These are phyloP conservation scores for Malassezia globosa DNA, from an alignment of 1,284 basidiomycete genomes.

Conservation along the genomic window DNA sequence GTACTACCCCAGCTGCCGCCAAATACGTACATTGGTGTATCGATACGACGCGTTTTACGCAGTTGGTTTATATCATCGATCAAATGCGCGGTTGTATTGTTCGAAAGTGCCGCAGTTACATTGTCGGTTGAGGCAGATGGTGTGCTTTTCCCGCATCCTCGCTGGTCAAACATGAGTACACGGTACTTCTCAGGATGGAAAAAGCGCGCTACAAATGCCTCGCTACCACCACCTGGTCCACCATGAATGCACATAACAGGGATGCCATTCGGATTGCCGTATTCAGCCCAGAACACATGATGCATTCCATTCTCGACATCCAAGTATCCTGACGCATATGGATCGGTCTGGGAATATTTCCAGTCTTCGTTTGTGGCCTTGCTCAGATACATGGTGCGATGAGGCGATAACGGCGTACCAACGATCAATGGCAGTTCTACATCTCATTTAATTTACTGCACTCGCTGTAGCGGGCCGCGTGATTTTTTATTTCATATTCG, in stretches of 20 bases:
- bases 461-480: too few relatives aligned
- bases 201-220: conserved; percentile 32
- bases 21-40: conserved; percentile 39
- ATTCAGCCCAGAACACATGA: conserved; percentile 34
- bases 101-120: conserved; percentile 65
- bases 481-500: too few relatives aligned
- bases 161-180: conserved; percentile 52
- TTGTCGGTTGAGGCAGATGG: conserved; percentile 59
- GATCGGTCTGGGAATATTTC: conserved; percentile 1
- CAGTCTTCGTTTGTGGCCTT: background rate
- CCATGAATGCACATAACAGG: conserved; percentile 41
- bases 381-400: conserved; percentile 3
- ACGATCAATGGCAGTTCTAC: too few relatives aligned
- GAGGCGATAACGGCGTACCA: too few relatives aligned
- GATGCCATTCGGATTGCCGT: conserved; percentile 31
- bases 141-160: conserved; percentile 19
- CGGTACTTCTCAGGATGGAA: conserved; percentile 40
- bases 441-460: too few relatives aligned
- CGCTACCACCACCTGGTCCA: conserved; percentile 40
- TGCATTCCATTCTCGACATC: conserved; percentile 14
- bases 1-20: conserved; percentile 61
- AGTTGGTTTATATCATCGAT: conserved; percentile 79
- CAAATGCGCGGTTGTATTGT: conserved; percentile 90
- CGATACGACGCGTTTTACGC: conserved; percentile 56
- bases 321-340: background rate